phyloP scores from a whole-genome alignment of 352 stramenopile genomes.

The Phytophthora quininea region DNA sequence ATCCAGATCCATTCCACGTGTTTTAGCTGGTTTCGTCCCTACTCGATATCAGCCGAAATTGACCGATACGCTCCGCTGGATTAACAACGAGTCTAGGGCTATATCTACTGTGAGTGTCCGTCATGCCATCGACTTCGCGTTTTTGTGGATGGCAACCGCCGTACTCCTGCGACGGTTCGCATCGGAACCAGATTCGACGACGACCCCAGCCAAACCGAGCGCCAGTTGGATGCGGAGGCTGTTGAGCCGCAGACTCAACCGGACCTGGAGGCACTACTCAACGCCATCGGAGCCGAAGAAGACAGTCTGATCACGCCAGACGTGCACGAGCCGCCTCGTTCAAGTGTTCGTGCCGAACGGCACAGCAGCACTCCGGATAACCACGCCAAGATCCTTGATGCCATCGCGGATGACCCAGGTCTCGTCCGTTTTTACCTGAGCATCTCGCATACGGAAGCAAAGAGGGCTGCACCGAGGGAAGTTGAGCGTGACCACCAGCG shows the following conservation, averaged over 20 bases:
- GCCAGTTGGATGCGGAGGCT: neutral
- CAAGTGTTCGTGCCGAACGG: slow-evolving; percentile 4
- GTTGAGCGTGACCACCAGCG: neutral
- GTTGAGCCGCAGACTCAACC: neutral
- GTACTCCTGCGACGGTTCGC: neutral
- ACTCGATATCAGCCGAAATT: neutral
- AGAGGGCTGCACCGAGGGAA: neutral
- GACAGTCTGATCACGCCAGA: no score
- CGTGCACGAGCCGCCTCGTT: neutral
- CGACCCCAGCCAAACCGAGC: neutral
- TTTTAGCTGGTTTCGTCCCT: neutral
- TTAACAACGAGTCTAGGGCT: neutral
- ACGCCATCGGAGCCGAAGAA: no score
- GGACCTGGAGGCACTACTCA: neutral
- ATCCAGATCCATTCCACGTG: neutral
- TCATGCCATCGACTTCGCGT: neutral
- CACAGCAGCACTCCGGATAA: neutral
- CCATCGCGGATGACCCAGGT: neutral
- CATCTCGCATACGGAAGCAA: neutral
- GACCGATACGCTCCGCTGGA: neutral
- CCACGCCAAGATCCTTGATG: neutral
- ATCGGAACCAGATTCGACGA: neutral
- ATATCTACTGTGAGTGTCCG: neutral
- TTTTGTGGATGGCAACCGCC: no score
- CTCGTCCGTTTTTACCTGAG: neutral